Conservation (phyloP, 139 green algal genomes). For the Chlorella sorokiniana region DNA sequence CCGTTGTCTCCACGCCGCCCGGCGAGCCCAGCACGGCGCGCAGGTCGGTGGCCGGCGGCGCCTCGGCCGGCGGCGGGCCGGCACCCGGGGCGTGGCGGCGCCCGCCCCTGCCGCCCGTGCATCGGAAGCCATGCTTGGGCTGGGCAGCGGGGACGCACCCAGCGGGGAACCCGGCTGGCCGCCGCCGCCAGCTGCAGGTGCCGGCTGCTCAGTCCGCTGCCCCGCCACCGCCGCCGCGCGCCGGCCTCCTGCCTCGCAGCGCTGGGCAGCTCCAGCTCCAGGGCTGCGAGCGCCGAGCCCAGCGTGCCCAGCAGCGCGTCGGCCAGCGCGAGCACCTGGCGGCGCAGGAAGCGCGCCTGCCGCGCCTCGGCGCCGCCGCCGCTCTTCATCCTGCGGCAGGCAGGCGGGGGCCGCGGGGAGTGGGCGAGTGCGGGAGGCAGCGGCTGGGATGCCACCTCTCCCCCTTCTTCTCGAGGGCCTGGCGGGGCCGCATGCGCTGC, state of each 20-base stretch:
- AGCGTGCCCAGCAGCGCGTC: constrained; percentile 4
- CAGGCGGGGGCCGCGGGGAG: not conserved
- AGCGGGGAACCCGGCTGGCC: not conserved
- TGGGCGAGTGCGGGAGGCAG: not conserved
- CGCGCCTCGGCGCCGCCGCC: not conserved
- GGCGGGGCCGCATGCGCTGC: too few species aligned
- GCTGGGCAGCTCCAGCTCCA: constrained; percentile 6
- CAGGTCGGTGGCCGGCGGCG: constrained; percentile 15
- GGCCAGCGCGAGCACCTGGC: not conserved
- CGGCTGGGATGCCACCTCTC: too few species aligned
- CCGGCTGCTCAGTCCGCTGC: not conserved
- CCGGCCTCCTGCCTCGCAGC: too few species aligned
- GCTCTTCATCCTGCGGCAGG: constrained; percentile 2
- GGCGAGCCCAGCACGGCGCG: constrained; percentile 15
- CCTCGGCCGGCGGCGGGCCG: too few species aligned
- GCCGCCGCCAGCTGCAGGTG: not conserved
- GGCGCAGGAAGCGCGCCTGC: constrained; percentile 16
- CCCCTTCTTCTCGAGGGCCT: too few species aligned
- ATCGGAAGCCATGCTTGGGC: too few species aligned
- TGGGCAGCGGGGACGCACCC: too few species aligned
- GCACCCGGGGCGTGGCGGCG: too few species aligned
- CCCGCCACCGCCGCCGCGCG: not conserved
- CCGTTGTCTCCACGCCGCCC: not conserved
- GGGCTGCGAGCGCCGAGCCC: not conserved
- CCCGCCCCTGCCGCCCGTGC: too few species aligned